Conservation (phyloP, 768 basidiomycete species). For the Roridomyces roridus region DNA sequence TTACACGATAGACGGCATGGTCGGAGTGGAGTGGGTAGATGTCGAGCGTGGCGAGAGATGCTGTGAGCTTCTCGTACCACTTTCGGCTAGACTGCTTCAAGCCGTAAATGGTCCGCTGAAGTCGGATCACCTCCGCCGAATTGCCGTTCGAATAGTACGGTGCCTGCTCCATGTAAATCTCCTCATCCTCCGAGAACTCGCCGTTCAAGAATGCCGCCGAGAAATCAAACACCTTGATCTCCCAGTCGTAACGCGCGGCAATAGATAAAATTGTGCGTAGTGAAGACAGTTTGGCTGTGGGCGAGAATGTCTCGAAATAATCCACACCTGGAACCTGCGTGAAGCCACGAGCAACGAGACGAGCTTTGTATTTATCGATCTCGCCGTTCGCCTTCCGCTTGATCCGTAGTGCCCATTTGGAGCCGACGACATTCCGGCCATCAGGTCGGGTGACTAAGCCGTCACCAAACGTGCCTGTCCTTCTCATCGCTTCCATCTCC, state of each 20-base stretch:
- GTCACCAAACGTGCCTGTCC: conserved; percentile 15
- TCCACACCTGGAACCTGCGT: conserved; percentile 29
- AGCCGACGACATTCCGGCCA: conserved; percentile 26
- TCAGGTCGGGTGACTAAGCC: conserved; percentile 24
- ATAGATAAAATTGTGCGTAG: not conserved
- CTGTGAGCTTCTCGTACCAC: conserved; percentile 34
- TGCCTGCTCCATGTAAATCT: too few species aligned
- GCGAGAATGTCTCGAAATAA: too few species aligned
- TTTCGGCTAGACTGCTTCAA: conserved; percentile 37
- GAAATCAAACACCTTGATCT: conserved; percentile 22
- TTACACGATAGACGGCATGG: conserved; percentile 17
- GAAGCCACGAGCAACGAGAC: not conserved
- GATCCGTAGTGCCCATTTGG: too few species aligned
- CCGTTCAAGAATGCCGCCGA: too few species aligned
- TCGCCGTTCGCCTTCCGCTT: conserved; percentile 39
- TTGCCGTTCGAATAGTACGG: too few species aligned
- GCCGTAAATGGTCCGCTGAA: too few species aligned
- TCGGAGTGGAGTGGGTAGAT: conserved; percentile 11
- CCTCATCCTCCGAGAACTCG: too few species aligned
- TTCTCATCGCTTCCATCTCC: too few species aligned
- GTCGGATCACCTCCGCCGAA: too few species aligned
- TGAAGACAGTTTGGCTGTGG: not conserved
- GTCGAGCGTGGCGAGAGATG: conserved; percentile 17
- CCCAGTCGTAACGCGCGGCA: conserved; percentile 10
- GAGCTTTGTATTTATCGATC: conserved; percentile 37